Conservation (phyloP, 371 early-diverging fungal genomes). For the Smittium mucronatum region DNA sequence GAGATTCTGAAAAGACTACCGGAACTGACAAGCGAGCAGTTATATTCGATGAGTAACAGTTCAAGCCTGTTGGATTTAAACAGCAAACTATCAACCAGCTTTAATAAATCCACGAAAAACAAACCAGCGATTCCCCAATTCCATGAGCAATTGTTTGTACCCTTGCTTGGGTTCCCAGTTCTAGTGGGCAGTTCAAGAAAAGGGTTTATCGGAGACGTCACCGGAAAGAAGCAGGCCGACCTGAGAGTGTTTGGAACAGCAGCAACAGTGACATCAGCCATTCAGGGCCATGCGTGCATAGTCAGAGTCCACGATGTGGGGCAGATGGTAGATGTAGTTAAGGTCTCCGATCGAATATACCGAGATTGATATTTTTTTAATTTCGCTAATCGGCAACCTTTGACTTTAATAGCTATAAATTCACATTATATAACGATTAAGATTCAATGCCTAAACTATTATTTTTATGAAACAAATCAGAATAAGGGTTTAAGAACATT, state of each 20-base stretch:
- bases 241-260: slow-evolving; percentile 85
- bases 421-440: no score
- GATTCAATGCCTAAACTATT: no score
- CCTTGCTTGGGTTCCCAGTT: slow-evolving; percentile 63
- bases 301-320: slow-evolving; percentile 89
- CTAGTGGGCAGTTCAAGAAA: slow-evolving; percentile 79
- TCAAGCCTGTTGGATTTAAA: not conserved
- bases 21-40: slow-evolving; percentile 38
- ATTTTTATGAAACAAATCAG: no score
- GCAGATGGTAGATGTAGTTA: slow-evolving; percentile 75
- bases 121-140: not conserved
- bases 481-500: no score
- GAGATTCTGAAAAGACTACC: slow-evolving; percentile 60
- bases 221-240: slow-evolving; percentile 52
- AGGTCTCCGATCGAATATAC: slow-evolving; percentile 71
- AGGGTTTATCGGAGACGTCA: slow-evolving; percentile 68
- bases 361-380: slow-evolving; percentile 16
- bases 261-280: slow-evolving; percentile 77
- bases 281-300: slow-evolving; percentile 75
- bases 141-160: slow-evolving; percentile 29
- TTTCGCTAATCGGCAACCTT: no score
- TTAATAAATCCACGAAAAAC: not conserved
- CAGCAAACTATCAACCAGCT: not conserved
- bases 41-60: slow-evolving; percentile 15
- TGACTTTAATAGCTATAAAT: no score